Conservation (phyloP, 2,329 filamentous ascomycete species). For the Stachybotrys elegans region DNA sequence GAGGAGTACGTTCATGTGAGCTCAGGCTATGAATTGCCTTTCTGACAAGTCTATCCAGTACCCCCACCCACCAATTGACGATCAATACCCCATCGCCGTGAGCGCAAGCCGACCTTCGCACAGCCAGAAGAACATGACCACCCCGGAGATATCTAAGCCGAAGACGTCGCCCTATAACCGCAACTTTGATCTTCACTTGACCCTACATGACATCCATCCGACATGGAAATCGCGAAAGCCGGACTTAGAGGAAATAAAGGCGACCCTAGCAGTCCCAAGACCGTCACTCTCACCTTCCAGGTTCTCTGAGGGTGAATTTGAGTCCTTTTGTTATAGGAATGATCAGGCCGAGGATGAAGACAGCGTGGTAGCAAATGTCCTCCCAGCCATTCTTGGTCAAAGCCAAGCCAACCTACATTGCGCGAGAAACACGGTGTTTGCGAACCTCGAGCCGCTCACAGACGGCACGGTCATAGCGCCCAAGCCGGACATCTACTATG, state of each 20-base stretch:
- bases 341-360: constrained; percentile 26
- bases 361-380: constrained; percentile 21
- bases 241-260: no score
- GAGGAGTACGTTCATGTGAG: constrained; percentile 11
- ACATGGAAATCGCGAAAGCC: constrained; percentile 12
- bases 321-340: constrained; percentile 20
- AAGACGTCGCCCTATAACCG: constrained; percentile 19
- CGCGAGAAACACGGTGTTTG: constrained; percentile 19
- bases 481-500: constrained; percentile 26
- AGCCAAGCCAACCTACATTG: constrained; percentile 6
- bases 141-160: not conserved
- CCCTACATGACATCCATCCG: constrained; percentile 25
- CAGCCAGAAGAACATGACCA: not conserved
- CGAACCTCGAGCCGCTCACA: constrained; percentile 28
- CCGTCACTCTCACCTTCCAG: constrained; percentile 27
- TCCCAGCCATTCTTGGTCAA: constrained; percentile 24
- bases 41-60: not conserved
- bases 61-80: not conserved
- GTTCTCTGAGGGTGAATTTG: constrained; percentile 22
- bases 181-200: constrained; percentile 29
- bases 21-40: not conserved
- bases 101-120: constrained; percentile 6
- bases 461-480: constrained; percentile 18
- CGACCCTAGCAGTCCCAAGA: no score
- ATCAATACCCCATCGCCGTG: constrained; percentile 1